phyloP scores from a whole-genome alignment of 2,329 filamentous ascomycete species.

The Penicillium thymicola region DNA sequence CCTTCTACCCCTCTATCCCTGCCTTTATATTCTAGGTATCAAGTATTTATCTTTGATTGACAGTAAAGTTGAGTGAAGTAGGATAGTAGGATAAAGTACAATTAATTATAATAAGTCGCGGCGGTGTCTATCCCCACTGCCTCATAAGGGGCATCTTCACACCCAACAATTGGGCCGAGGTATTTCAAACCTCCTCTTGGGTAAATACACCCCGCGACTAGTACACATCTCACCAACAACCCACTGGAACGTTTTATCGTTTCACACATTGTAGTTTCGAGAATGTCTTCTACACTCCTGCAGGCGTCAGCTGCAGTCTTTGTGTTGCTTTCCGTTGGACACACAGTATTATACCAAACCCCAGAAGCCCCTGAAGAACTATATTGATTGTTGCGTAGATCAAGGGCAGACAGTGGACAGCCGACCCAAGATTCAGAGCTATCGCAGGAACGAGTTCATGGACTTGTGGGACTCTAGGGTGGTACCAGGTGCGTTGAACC shows the following conservation, averaged over 20 bases:
- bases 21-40: not conserved
- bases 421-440: slow-evolving; percentile 24
- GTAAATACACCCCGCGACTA: not conserved
- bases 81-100: not conserved
- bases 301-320: slow-evolving; percentile 20
- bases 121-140: not conserved
- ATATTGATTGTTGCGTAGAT: slow-evolving; percentile 11
- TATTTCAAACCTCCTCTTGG: not conserved
- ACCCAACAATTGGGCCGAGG: not conserved
- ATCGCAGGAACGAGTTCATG: slow-evolving; percentile 21
- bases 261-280: not conserved
- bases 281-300: slow-evolving; percentile 16
- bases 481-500: slow-evolving; percentile 26
- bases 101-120: not conserved
- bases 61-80: not conserved
- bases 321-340: slow-evolving; percentile 21
- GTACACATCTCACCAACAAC: not conserved
- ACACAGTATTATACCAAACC: slow-evolving; percentile 20
- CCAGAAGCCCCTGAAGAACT: not conserved
- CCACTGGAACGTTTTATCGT: not conserved
- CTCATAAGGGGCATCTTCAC: not conserved
- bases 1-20: not conserved
- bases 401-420: slow-evolving; percentile 22
- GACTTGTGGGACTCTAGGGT: slow-evolving; percentile 25
- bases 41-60: not conserved